phyloP scores from a whole-genome alignment of 2,329 filamentous ascomycete genomes.

The Diplodia mutila region DNA sequence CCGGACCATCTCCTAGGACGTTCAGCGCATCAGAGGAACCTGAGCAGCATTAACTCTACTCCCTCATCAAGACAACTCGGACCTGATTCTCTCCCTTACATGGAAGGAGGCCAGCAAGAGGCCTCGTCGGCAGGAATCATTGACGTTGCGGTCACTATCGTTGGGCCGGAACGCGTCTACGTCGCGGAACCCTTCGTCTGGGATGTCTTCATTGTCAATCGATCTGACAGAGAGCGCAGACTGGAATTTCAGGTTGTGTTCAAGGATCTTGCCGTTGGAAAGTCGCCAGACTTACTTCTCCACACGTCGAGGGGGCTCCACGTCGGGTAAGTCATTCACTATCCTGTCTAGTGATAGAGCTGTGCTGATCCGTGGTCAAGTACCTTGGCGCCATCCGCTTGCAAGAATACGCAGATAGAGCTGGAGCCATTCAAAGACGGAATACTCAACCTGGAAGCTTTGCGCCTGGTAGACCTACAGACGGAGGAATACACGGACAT shows the following conservation, averaged over 20 bases:
- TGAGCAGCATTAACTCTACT: slow-evolving; percentile 5
- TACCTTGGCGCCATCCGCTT: slow-evolving; percentile 71
- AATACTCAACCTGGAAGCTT: slow-evolving; percentile 70
- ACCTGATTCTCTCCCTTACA: slow-evolving; percentile 37
- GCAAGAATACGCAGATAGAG: slow-evolving; percentile 72
- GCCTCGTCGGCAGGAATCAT: slow-evolving; percentile 53
- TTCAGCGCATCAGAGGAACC: slow-evolving; percentile 21
- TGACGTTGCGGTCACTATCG: slow-evolving; percentile 76
- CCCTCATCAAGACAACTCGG: slow-evolving; percentile 31
- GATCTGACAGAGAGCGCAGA: slow-evolving; percentile 64
- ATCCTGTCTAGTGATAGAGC: background rate
- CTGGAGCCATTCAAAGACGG: slow-evolving; percentile 71
- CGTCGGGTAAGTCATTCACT: slow-evolving; percentile 59
- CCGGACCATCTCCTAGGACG: slow-evolving; percentile 50
- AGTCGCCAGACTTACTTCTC: slow-evolving; percentile 70
- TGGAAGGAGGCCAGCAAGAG: slow-evolving; percentile 33
- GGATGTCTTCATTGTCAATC: slow-evolving; percentile 77
- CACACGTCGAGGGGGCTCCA: slow-evolving; percentile 75
- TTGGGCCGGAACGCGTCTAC: slow-evolving; percentile 62
- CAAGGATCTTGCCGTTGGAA: slow-evolving; percentile 67
- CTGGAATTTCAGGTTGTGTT: slow-evolving; percentile 71
- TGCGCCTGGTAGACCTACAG: slow-evolving; percentile 72
- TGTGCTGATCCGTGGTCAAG: slow-evolving; percentile 37
- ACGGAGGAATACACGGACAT: slow-evolving; percentile 79
- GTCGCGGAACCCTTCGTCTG: slow-evolving; percentile 72